Evolutionary conservation across 1,284 basidiomycete genomes (phyloP).

Genomic region (Ganoderma resinaceum): DNA sequence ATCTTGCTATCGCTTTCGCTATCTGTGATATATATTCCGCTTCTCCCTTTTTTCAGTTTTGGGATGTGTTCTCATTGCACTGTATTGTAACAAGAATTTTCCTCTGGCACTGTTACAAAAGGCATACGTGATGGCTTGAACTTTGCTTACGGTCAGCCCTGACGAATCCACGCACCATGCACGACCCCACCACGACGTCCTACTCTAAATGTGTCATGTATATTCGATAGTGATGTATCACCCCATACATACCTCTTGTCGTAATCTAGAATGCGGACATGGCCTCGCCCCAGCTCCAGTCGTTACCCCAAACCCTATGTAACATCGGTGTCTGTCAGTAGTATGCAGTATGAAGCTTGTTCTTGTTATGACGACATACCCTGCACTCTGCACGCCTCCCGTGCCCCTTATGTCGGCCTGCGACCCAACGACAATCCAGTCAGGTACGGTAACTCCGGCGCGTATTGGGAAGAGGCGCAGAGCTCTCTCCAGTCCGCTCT

Average conservation of each 20-base stretch:
- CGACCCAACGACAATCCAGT: constrained; percentile 73
- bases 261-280: constrained; percentile 56
- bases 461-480: constrained; percentile 80
- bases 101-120: constrained; percentile 54
- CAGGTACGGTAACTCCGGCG: constrained; percentile 77
- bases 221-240: constrained; percentile 45
- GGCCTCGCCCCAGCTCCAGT: constrained; percentile 65
- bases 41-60: constrained; percentile 41
- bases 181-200: constrained; percentile 34
- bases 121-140: constrained; percentile 57
- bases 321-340: constrained; percentile 22
- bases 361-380: constrained; percentile 50
- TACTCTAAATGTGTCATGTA: constrained; percentile 46
- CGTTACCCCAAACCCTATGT: constrained; percentile 49
- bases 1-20: constrained; percentile 59
- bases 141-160: constrained; percentile 52
- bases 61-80: constrained; percentile 52
- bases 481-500: constrained; percentile 65
- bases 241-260: constrained; percentile 42
- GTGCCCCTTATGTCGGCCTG: constrained; percentile 63
- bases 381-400: constrained; percentile 76
- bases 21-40: constrained; percentile 66
- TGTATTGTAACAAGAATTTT: constrained; percentile 80
- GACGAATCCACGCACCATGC: constrained; percentile 42
- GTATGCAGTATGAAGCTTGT: constrained; percentile 11